Evolutionary conservation across 2,329 filamentous ascomycete genomes (phyloP).

Genomic region (Gyromitra esculenta): DNA sequence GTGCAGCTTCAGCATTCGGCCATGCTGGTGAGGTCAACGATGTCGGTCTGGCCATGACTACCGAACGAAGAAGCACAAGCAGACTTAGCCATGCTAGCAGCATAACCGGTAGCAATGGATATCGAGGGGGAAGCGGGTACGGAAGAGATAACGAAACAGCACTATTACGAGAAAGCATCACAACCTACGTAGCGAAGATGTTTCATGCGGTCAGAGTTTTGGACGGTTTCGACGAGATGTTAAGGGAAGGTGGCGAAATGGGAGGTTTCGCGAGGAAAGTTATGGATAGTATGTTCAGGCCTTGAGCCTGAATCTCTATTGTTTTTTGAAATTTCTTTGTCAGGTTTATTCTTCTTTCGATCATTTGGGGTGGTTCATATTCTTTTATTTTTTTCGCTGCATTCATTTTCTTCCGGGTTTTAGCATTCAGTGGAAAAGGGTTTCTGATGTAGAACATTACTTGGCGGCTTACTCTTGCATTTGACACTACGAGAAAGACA

Average conservation of each 20-base stretch:
- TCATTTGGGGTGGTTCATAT: slow-evolving; percentile 42
- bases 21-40: slow-evolving; percentile 48
- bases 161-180: slow-evolving; percentile 53
- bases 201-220: slow-evolving; percentile 54
- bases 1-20: slow-evolving; percentile 52
- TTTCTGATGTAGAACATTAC: slow-evolving; percentile 50
- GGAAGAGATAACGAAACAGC: slow-evolving; percentile 55
- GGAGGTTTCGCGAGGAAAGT: slow-evolving; percentile 55
- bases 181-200: slow-evolving; percentile 55
- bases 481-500: slow-evolving; percentile 32
- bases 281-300: slow-evolving; percentile 56
- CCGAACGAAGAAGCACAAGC: slow-evolving; percentile 51
- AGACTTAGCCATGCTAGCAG: slow-evolving; percentile 47
- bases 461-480: slow-evolving; percentile 49
- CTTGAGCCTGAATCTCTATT: slow-evolving; percentile 38
- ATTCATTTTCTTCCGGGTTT: slow-evolving; percentile 48
- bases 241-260: slow-evolving; percentile 55
- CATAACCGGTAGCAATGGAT: slow-evolving; percentile 42
- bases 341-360: slow-evolving; percentile 29
- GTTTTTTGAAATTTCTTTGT: slow-evolving; percentile 21
- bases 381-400: slow-evolving; percentile 45
- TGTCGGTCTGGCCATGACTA: slow-evolving; percentile 53
- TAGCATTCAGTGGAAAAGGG: slow-evolving; percentile 45
- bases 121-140: slow-evolving; percentile 43
- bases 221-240: slow-evolving; percentile 54